phyloP scores from a whole-genome alignment of 2,329 filamentous ascomycete species.

The Remersonia thermophila region DNA sequence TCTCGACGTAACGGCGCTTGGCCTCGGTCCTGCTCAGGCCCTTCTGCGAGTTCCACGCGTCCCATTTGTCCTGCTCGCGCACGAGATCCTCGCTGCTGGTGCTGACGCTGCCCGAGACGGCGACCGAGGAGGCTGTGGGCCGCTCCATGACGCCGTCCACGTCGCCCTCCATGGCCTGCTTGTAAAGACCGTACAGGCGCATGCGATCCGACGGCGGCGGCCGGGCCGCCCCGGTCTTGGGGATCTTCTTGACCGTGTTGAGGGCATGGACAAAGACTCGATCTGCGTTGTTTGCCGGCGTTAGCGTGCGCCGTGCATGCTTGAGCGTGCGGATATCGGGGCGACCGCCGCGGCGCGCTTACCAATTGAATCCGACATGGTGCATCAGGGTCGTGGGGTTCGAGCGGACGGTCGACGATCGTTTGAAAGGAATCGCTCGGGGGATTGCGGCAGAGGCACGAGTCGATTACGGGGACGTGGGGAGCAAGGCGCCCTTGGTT shows the following conservation, averaged over 20 bases:
- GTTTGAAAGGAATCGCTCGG: no score
- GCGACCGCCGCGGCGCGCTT: conserved; percentile 14
- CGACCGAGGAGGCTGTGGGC: conserved; percentile 33
- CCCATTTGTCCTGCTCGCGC: conserved; percentile 62
- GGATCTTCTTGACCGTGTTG: conserved; percentile 96
- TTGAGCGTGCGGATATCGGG: background rate
- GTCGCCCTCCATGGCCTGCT: conserved; percentile 98
- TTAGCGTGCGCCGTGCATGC: conserved; percentile 3
- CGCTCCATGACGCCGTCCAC: conserved; percentile 89
- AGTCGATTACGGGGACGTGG: background rate
- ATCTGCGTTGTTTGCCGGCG: conserved; percentile 43
- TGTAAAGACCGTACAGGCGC: conserved; percentile 94
- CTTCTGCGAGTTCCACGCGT: conserved; percentile 86
- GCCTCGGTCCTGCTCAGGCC: conserved; percentile 79
- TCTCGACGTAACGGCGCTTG: conserved; percentile 87
- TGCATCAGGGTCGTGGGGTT: conserved; percentile 6
- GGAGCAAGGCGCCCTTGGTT: no score
- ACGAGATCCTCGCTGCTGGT: conserved; percentile 43
- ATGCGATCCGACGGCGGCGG: conserved; percentile 77
- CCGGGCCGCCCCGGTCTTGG: conserved; percentile 79
- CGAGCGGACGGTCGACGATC: background rate
- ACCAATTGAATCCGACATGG: conserved; percentile 44
- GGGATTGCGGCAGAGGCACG: no score
- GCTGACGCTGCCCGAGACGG: conserved; percentile 29
- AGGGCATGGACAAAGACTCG: conserved; percentile 98